Conservation (phyloP, 23 red algal species). For the Gracilariopsis chorda region DNA sequence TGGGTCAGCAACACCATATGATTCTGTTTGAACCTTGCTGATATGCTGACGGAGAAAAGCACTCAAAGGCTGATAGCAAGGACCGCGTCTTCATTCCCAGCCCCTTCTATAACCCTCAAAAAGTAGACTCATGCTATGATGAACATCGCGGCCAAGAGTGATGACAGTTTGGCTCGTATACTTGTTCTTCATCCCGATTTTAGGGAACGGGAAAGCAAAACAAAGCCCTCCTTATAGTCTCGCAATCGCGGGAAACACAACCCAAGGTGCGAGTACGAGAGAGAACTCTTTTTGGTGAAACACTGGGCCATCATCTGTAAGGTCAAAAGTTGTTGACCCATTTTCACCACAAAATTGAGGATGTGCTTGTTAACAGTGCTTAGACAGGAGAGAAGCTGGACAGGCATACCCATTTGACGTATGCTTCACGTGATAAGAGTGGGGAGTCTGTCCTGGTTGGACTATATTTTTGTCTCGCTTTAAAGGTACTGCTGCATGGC, state of each 20-base stretch:
- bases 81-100: too few species aligned
- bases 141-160: background rate
- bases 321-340: background rate
- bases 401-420: background rate
- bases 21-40: too few species aligned
- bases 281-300: background rate
- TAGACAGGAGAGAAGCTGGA: background rate
- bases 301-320: background rate
- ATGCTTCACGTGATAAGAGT: background rate
- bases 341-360: background rate
- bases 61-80: too few species aligned
- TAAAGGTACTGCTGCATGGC: background rate
- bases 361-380: background rate
- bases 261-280: background rate
- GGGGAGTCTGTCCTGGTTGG: slow-evolving; percentile 1
- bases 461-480: background rate
- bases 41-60: too few species aligned
- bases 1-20: too few species aligned
- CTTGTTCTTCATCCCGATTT: background rate
- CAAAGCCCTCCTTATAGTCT: background rate
- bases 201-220: background rate
- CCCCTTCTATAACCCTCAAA: too few species aligned
- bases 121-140: too few species aligned
- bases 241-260: background rate
- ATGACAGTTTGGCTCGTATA: background rate